Percentiles rank a stretch among this genome's conserved stretches.
These are phyloP conservation scores for Pythium periplocum DNA, from an alignment of 352 stramenopile species.

Conservation along the genomic window DNA sequence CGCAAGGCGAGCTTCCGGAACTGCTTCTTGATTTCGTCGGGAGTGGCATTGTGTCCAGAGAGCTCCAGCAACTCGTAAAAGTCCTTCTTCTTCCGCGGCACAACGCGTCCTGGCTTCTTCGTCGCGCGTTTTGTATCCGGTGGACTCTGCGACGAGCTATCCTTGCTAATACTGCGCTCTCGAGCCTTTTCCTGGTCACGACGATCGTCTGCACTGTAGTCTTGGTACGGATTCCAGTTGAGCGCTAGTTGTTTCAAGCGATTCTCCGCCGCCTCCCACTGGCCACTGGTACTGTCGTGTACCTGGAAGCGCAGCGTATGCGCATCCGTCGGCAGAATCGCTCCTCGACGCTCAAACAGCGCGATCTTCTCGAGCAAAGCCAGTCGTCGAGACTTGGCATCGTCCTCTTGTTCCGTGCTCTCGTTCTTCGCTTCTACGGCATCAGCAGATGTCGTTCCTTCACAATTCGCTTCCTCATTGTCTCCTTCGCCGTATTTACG, in stretches of 20 bases:
- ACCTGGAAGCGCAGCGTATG: conserved; percentile 65
- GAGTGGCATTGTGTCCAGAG: conserved; percentile 17
- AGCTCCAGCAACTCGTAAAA: conserved; percentile 65
- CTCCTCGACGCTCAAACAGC: conserved; percentile 40
- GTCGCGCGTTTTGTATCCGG: conserved; percentile 12
- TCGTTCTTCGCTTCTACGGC: too few relatives aligned
- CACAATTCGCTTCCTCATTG: too few relatives aligned
- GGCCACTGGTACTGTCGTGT: conserved; percentile 49
- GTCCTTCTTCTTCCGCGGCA: conserved; percentile 35
- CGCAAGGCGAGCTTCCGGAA: conserved; percentile 62
- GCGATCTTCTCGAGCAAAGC: conserved; percentile 56
- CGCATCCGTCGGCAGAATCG: conserved; percentile 50
- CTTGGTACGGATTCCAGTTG: conserved; percentile 78
- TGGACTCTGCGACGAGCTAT: neutral
- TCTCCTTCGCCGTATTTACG: too few relatives aligned
- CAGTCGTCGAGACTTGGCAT: conserved; percentile 1
- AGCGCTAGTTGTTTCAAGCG: conserved; percentile 50
- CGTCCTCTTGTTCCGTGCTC: neutral
- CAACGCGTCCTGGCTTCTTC: neutral
- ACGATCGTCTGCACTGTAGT: conserved; percentile 23
- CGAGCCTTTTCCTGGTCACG: conserved; percentile 9
- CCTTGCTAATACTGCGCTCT: neutral
- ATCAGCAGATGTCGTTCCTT: too few relatives aligned
- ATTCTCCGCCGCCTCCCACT: conserved; percentile 53
- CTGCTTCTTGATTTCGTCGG: conserved; percentile 53